Evolutionary conservation across 2,329 filamentous ascomycete species (phyloP).

Genomic region (Exophiala bonariae): DNA sequence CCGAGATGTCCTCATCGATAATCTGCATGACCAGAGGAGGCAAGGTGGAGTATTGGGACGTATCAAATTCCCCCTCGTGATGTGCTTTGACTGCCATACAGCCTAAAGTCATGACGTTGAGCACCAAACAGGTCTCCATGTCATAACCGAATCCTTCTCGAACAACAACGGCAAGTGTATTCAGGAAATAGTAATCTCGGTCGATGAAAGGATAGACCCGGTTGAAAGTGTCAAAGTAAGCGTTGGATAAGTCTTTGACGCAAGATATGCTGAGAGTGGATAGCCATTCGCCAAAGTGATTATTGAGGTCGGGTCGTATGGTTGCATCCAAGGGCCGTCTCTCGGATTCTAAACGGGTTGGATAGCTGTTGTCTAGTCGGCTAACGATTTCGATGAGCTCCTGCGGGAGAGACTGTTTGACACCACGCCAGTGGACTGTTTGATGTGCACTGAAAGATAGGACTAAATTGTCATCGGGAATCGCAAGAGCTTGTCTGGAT

Average conservation of each 20-base stretch:
- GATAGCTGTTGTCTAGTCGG: constrained; percentile 48
- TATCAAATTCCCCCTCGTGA: constrained; percentile 50
- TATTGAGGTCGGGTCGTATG: constrained; percentile 8
- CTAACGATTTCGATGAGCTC: constrained; percentile 39
- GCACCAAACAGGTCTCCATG: constrained; percentile 53
- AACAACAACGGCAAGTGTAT: constrained; percentile 39
- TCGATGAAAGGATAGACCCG: constrained; percentile 55
- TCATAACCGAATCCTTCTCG: constrained; percentile 39
- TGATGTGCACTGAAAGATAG: constrained; percentile 53
- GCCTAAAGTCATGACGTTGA: constrained; percentile 53
- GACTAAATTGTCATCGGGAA: not conserved
- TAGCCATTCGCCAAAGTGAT: constrained; percentile 39
- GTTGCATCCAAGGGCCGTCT: constrained; percentile 43
- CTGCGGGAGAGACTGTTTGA: constrained; percentile 44
- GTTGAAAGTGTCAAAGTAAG: constrained; percentile 57
- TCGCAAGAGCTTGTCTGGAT: constrained; percentile 33
- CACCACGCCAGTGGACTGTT: constrained; percentile 51
- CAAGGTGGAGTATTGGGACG: constrained; percentile 24
- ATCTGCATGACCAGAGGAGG: constrained; percentile 35
- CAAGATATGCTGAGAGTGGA: constrained; percentile 48
- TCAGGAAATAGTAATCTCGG: constrained; percentile 52
- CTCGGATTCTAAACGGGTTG: constrained; percentile 50
- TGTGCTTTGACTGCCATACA: constrained; percentile 52
- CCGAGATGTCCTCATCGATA: constrained; percentile 50
- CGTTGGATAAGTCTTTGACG: constrained; percentile 53